Evolutionary conservation across 2,329 filamentous ascomycete genomes (phyloP).

Genomic region (Ploettnerulaceae sp.): DNA sequence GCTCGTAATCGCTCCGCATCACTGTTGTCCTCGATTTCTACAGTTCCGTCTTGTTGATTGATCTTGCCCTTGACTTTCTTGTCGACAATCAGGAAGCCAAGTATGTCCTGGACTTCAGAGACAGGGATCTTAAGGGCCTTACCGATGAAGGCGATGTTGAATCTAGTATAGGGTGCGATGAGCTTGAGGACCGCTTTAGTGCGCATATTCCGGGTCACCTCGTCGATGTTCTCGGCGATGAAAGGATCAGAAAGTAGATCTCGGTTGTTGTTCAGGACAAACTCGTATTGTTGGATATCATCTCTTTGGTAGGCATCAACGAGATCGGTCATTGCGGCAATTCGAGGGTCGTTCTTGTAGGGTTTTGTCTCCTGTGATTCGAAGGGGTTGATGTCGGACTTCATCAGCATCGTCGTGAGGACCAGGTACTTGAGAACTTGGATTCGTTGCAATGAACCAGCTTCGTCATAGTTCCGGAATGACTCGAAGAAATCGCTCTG

Average conservation of each 20-base stretch:
- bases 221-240: constrained; percentile 98
- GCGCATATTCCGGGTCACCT: constrained; percentile 96
- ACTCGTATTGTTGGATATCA: constrained; percentile 88
- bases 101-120: constrained; percentile 85
- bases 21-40: constrained; percentile 70
- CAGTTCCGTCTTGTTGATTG: constrained; percentile 78
- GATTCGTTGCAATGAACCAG: constrained; percentile 90
- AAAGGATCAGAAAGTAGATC: constrained; percentile 90
- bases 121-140: constrained; percentile 81
- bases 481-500: constrained; percentile 98
- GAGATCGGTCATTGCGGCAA: constrained; percentile 93
- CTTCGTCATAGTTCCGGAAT: constrained; percentile 98
- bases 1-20: constrained; percentile 72
- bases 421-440: constrained; percentile 97
- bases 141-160: constrained; percentile 83
- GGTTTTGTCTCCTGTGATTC: constrained; percentile 98
- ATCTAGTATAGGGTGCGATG: constrained; percentile 90
- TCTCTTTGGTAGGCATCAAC: constrained; percentile 96
- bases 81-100: constrained; percentile 91
- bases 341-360: constrained; percentile 91
- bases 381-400: constrained; percentile 97
- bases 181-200: constrained; percentile 92
- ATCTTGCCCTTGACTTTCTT: constrained; percentile 83
- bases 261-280: constrained; percentile 77
- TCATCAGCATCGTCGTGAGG: constrained; percentile 96